These are phyloP conservation scores for Jatropha multifida DNA, from an alignment of 441 rosid species.

Conservation along the genomic window DNA sequence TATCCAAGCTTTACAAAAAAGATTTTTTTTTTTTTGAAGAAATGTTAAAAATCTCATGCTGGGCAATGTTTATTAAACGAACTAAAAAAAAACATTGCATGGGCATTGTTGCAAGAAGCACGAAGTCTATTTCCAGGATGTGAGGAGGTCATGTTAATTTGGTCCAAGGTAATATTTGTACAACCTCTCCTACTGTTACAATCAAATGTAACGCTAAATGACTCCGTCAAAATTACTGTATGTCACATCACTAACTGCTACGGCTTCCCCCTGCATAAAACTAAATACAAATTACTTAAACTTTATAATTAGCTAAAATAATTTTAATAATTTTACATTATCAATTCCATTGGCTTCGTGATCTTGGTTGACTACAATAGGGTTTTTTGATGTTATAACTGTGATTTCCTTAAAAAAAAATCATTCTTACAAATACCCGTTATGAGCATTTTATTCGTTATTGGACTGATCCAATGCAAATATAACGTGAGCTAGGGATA, in stretches of 20 bases:
- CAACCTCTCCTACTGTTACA: constrained; percentile 36
- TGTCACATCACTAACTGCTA: constrained; percentile 32
- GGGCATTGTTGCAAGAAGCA: constrained; percentile 31
- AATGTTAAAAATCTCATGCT: neutral
- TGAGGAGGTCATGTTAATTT: constrained; percentile 22
- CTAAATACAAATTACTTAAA: neutral
- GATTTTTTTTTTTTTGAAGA: neutral
- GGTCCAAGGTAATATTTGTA: constrained; percentile 26
- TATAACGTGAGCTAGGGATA: no score
- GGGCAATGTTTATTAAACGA: neutral
- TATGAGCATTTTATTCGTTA: no score
- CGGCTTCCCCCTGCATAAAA: constrained; percentile 10
- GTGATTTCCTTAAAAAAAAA: constrained; percentile 32
- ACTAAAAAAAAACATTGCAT: constrained; percentile 15
- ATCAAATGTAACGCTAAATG: constrained; percentile 29
- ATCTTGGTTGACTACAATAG: constrained; percentile 40
- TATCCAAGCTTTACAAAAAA: neutral
- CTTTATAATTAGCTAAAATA: neutral
- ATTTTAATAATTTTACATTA: neutral
- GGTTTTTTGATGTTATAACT: constrained; percentile 17
- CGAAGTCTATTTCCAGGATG: neutral
- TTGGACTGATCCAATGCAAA: no score
- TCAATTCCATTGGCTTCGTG: neutral
- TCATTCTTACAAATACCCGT: constrained; percentile 29
- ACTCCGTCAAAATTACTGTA: constrained; percentile 29